Percentiles rank a stretch among this genome's conserved stretches.
Evolutionary conservation across 176 grass and related monocot genomes (phyloP).

Genomic region (Zoysia pacifica): DNA sequence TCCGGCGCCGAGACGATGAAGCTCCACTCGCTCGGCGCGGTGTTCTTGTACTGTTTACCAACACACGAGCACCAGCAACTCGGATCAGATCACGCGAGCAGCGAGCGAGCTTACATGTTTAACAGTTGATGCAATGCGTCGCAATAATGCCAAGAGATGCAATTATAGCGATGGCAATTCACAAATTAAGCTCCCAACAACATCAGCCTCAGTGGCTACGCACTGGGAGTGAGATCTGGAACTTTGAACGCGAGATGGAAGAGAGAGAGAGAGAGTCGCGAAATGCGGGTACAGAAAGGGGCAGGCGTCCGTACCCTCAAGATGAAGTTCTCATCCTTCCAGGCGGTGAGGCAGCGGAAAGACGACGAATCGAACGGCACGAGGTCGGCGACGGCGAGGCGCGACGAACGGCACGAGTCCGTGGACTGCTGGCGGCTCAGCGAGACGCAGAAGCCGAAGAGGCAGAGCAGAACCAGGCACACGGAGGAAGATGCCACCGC

Average conservation of each 20-base stretch:
- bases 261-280: not conserved
- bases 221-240: not conserved
- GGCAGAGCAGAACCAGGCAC: slow-evolving; percentile 45
- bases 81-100: slow-evolving; percentile 15
- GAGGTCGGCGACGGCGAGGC: slow-evolving; percentile 48
- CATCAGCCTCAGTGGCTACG: not conserved
- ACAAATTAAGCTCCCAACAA: not conserved
- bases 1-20: slow-evolving; percentile 86
- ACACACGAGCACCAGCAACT: not conserved
- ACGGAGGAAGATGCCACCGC: slow-evolving; percentile 13
- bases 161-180: not conserved
- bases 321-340: slow-evolving; percentile 77
- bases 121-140: not conserved
- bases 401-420: slow-evolving; percentile 60
- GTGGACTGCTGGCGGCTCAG: slow-evolving; percentile 60
- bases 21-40: slow-evolving; percentile 69
- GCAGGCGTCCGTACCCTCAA: slow-evolving; percentile 51
- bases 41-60: slow-evolving; percentile 68
- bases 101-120: too few species aligned
- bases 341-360: slow-evolving; percentile 64
- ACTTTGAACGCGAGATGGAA: not conserved
- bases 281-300: not conserved
- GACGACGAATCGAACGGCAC: slow-evolving; percentile 71
- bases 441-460: slow-evolving; percentile 45
- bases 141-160: not conserved